Evolutionary conservation across 2,329 filamentous ascomycete genomes (phyloP).

Genomic region (Fusarium virguliforme): DNA sequence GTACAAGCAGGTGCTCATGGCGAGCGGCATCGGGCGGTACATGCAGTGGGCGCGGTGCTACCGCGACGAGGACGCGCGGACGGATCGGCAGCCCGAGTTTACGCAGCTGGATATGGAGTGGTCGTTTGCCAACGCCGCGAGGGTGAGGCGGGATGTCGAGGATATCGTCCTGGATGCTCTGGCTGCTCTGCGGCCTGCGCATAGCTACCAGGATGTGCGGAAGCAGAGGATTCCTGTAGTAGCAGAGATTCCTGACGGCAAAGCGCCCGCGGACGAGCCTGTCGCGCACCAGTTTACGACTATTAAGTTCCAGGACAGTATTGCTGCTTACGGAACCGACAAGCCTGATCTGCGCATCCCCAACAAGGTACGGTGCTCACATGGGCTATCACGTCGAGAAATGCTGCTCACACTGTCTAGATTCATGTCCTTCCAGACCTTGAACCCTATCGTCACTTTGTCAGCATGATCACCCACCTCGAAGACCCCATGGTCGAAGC

Average conservation of each 20-base stretch:
- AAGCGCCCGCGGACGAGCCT: constrained; percentile 34
- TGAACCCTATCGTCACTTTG: constrained; percentile 71
- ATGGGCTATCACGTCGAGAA: fast-evolving
- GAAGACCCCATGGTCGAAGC: constrained; percentile 81
- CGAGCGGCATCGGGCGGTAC: constrained; percentile 85
- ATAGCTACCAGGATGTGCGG: constrained; percentile 76
- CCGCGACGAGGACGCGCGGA: constrained; percentile 92
- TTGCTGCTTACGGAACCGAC: constrained; percentile 87
- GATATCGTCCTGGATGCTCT: constrained; percentile 56
- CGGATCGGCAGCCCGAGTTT: constrained; percentile 96
- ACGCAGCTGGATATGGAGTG: constrained; percentile 96
- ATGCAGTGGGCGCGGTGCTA: constrained; percentile 97
- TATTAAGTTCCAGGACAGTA: constrained; percentile 66
- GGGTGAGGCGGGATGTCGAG: constrained; percentile 56
- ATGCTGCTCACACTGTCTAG: constrained; percentile 54
- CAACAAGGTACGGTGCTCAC: constrained; percentile 67
- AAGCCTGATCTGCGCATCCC: constrained; percentile 91
- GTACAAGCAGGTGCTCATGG: constrained; percentile 98
- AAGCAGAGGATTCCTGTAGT: constrained; percentile 56
- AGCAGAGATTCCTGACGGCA: constrained; percentile 44
- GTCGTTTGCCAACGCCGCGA: constrained; percentile 78
- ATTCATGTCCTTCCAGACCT: constrained; percentile 77
- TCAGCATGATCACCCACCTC: constrained; percentile 81
- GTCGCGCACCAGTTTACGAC: constrained; percentile 55
- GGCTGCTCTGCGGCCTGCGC: constrained; percentile 48